Evolutionary conservation across 805 yeast genomes (phyloP), one percentile per base, ranked within the genome.

Genomic region (Nakazawaea pomicola): DNA sequence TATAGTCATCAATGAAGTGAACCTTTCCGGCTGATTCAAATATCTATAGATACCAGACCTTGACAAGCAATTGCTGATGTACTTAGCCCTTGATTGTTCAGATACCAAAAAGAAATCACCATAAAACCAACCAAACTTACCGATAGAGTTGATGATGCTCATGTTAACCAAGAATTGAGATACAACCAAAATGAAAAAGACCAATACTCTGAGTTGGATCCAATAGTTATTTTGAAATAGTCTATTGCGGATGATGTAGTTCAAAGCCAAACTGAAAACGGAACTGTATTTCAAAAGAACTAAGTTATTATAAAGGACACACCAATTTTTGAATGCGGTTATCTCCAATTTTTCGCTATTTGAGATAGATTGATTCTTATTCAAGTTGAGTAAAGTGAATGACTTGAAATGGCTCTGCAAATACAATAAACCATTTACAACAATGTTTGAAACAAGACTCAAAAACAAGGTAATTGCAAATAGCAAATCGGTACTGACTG

Each of bases 81-180:
- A 46, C 18, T 41, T 43, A 2, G 39, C 18, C 48, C 67, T 67
- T 6, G 73, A 61, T 42, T 66, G 67, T 18, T 65, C 66, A 16
- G 70, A 62, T 15, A 72, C 64, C 44, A 83, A 63, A 60, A 84
- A 85, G 60, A 85, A 85, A 58, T 85, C 95, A 43, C 95, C 95
- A 57, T 81, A 85, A 53, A 84, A 85, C 93, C 93, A 85, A n/a
- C 95, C 93, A 59, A 80, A 83, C 46, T 82, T 83, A 2, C 91
- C 91, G 48, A 85, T 77, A 37, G 84, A 78, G 33, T 76, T 75
- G 48, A 78, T 70, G 28, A 84, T 83, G 23, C 87, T 83, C 18
- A 68, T 51, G 49, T 83, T 78, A 27, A 87, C 81, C 83, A 87
- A 78, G 14, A 72, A 55, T 51, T 85, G 95, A 21, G 85, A 65